Evolutionary conservation across 2,329 filamentous ascomycete genomes (phyloP), one percentile per base, ranked within the genome.

Genomic region (Xylariales sp.): DNA sequence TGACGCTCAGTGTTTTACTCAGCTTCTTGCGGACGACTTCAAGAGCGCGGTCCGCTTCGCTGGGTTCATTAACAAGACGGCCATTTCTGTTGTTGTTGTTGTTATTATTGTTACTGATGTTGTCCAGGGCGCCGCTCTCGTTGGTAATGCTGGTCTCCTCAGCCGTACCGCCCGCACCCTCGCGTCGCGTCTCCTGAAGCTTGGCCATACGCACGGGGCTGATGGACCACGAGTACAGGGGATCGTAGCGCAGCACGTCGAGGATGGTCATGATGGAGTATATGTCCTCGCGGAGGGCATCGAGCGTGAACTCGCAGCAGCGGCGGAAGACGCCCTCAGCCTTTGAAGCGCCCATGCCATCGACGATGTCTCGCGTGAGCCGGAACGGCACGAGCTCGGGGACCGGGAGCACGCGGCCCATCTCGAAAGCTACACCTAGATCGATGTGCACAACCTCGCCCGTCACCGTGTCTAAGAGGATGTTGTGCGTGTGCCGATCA

Each of bases 261-360:
- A 99, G 78, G 37, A 98, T 89, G 0, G 93, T 97, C 90, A 96
- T 97, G 66, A 99, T 98, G 30, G 85, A 90, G 58, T 95, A 94
- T 11, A 87, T 87, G 59, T 98, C 93, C 52, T 95, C 86, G n/a
- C 93, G 83, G 24, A 99, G 70, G 2, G 94, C 90, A 45, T 96
- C 89, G 21, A 99, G 78, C 0, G 90, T 97, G 59, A 97, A 97
- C 59, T 99, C 94, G 60, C 93, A 98, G 63, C 91, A 97, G n/a
- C 94, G 81, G 6, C 93, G 80, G 67, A 97, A 98, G 0, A 97
- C 89, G 4, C 93, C 93, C 61, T 99, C 94, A 0, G 90, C 95
- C 53, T 87, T 88, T 3, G 88, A 94, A 49, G 95, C 85, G 19
- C 93, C 93, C 87, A 99, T 96, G 18, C 88, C 94, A 56, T 98